These are phyloP conservation scores for Mycena citricolor DNA, from an alignment of 1,284 basidiomycete genomes.

Conservation along the genomic window DNA sequence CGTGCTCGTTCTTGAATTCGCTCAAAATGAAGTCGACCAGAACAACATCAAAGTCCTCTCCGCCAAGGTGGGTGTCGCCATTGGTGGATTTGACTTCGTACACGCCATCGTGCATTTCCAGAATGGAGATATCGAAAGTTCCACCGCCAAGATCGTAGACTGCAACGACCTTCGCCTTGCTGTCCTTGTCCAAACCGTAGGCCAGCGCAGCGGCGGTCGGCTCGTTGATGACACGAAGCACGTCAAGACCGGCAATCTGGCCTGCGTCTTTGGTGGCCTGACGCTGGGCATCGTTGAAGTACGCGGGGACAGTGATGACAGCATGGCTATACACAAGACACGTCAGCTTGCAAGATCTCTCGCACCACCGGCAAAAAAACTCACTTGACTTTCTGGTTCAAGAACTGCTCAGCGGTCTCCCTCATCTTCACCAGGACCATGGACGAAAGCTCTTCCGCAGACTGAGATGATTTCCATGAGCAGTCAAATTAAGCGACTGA, in stretches of 20 bases:
- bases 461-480: constrained; percentile 42
- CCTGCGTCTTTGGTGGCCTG: constrained; percentile 99
- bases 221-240: constrained; percentile 98
- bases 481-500: constrained; percentile 6
- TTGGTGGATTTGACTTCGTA: constrained; percentile 99
- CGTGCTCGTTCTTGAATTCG: constrained; percentile 94
- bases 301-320: constrained; percentile 95
- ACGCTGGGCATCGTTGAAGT: constrained; percentile 99
- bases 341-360: constrained; percentile 8
- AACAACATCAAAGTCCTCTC: constrained; percentile 96
- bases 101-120: constrained; percentile 99
- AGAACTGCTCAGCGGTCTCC: constrained; percentile 90
- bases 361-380: constrained; percentile 31
- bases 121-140: constrained; percentile 96
- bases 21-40: constrained; percentile 86
- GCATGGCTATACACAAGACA: constrained; percentile 50
- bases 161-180: constrained; percentile 74
- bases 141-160: constrained; percentile 97
- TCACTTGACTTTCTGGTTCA: constrained; percentile 93
- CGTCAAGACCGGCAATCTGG: constrained; percentile 94
- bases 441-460: constrained; percentile 80
- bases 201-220: constrained; percentile 97
- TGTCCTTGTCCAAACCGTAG: constrained; percentile 91
- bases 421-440: constrained; percentile 93
- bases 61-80: constrained; percentile 98